Percentiles rank a stretch among this genome's conserved stretches.
Conservation (phyloP, 78 protist species). For the Bodo saltans region DNA sequence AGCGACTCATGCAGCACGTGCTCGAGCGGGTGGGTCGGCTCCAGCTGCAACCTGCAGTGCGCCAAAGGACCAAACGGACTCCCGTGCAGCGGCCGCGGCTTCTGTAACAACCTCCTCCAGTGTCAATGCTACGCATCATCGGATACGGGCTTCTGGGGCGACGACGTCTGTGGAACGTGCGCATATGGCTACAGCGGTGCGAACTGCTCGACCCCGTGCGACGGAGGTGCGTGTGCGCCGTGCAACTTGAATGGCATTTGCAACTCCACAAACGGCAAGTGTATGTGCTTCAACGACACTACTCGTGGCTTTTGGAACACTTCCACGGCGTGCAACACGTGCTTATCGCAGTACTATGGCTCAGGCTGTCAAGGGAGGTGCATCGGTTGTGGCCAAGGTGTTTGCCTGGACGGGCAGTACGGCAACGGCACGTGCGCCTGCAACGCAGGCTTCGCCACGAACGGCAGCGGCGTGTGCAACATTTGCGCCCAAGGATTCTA, state of each 20-base stretch:
- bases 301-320: neutral
- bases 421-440: neutral
- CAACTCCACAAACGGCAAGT: neutral
- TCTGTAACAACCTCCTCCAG: no score
- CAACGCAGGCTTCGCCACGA: neutral
- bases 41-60: neutral
- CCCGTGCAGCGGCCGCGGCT: neutral
- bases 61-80: neutral
- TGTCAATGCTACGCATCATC: no score
- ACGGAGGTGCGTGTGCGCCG: slow-evolving; percentile 14
- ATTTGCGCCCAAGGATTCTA: slow-evolving; percentile 3
- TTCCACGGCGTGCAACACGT: neutral
- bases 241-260: neutral
- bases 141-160: neutral
- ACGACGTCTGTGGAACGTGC: neutral
- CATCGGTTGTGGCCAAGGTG: no score
- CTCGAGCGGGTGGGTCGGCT: neutral
- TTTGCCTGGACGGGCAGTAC: neutral
- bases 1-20: no score
- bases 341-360: neutral
- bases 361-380: neutral
- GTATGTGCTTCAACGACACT: neutral
- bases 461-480: neutral
- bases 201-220: slow-evolving; percentile 12
- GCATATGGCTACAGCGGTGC: neutral